Base-by-base conservation (phyloP, 139 green algal species). In the Zygnema cylindricum region DNA sequence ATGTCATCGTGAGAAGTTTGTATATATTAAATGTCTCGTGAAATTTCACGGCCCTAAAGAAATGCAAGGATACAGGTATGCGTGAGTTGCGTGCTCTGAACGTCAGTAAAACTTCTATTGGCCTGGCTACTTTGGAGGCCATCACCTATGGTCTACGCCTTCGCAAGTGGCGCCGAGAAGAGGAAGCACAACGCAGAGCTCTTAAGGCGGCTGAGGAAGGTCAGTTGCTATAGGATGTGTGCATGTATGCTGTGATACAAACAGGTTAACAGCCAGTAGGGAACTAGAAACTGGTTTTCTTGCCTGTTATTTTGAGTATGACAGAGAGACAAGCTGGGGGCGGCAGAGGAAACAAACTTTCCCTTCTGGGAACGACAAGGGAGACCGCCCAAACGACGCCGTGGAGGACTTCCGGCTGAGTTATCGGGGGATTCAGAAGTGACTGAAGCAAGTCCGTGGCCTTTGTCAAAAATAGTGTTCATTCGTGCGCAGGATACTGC, bases 21-120 rank as follows among this genome's bases (percentile, higher is more conserved):
- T n/a, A n/a, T n/a, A n/a, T n/a, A n/a, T n/a, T n/a, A n/a, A n/a
- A n/a, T n/a, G n/a, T n/a, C n/a, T n/a, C n/a, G n/a, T n/a, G n/a
- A n/a, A n/a, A n/a, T n/a, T n/a, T n/a, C n/a, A n/a, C n/a, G n/a
- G n/a, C n/a, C n/a, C n/a, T n/a, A n/a, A n/a, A n/a, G n/a, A n/a
- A n/a, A n/a, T n/a, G n/a, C n/a, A n/a, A n/a, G n/a, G n/a, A n/a
- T 79, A 16, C 71, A 79, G 71, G 71, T 16, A 79, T 79, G 71
- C 71, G 38, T 16, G 7, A 41, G 71, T 16, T 79, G 36, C 3
- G 71, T 41, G 71, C 71, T 11, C 71, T 79, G 16, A 79, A 43
- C 16, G 3, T 79, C 11, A 79, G 71, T 43, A 16, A 16, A 3
- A 79, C 71, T 54, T 7, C 36, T n/a, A 16, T 79, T 3, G 71